These are phyloP conservation scores for Saccharomyces hybrid DNA, from an alignment of 1,139 yeast genomes.

Conservation along the genomic window DNA sequence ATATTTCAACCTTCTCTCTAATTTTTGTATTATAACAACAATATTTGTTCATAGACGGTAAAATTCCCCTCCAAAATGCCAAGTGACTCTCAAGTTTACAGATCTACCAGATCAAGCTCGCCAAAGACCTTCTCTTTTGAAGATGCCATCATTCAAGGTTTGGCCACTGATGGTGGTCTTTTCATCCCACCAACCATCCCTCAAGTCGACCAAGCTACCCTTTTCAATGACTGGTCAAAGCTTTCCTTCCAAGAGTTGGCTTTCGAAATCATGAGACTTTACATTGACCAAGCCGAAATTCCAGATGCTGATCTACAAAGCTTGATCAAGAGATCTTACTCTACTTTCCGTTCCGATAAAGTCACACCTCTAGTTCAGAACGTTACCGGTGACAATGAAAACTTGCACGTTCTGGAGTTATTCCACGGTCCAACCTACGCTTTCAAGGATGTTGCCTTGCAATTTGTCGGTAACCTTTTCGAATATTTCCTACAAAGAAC, in stretches of 20 bases:
- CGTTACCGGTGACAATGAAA: conserved; percentile 44
- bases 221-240: conserved; percentile 57
- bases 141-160: conserved; percentile 86
- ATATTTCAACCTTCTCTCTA: not conserved
- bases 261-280: conserved; percentile 71
- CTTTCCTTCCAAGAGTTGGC: conserved; percentile 81
- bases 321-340: conserved; percentile 64
- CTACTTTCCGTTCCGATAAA: conserved; percentile 78
- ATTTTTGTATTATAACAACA: conserved; percentile 4
- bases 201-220: conserved; percentile 49
- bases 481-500: conserved; percentile 80
- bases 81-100: conserved; percentile 50
- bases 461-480: conserved; percentile 91
- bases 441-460: conserved; percentile 95
- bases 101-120: conserved; percentile 74
- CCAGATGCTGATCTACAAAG: conserved; percentile 56
- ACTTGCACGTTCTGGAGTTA: conserved; percentile 73
- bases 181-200: conserved; percentile 85
- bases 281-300: conserved; percentile 63
- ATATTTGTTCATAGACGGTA: conserved; percentile 2
- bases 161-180: conserved; percentile 94
- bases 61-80: conserved; percentile 17
- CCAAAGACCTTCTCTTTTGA: conserved; percentile 65
- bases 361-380: conserved; percentile 76
- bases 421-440: conserved; percentile 99